Evolutionary conservation across 208 protist genomes (phyloP), one percentile per base, ranked within the genome.

Genomic region (Sergeia podlipaevii): DNA sequence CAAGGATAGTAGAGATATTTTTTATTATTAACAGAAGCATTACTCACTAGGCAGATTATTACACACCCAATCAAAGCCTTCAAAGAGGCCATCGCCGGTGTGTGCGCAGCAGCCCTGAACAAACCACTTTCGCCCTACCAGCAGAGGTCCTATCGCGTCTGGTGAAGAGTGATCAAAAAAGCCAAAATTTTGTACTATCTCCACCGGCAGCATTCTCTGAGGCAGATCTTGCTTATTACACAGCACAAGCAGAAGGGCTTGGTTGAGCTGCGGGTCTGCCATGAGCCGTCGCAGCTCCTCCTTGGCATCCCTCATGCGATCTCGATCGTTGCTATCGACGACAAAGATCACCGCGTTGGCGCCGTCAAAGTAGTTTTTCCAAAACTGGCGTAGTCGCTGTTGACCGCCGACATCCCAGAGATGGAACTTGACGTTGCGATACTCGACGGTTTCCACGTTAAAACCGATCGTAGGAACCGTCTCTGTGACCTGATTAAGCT

Each of bases 401-500:
- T 98, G 97, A 15, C 97, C 97, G 24, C 89, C 89, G 2, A 99
- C 96, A 61, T 99, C 98, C 97, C 98, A 99, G 13, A 99, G 74
- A 45, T 96, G 97, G 51, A 99, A 99, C 28, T 77, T 97, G 33
- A 99, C 92, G 47, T 98, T 98, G 60, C 97, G 97, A 78, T 98
- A 99, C 58, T 98, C 79, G 26, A 99, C 93, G 13, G 80, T 95
- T 45, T 99, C 97, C 3, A 99, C 95, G 67, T 99, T 98, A 70
- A 99, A 97, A 21, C 97, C 93, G 45, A 99, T 98, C 10, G 98
- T 99, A 5, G 97, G 97, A 20, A 99, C 97, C 15, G 98, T 99
- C 23, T 93, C 97, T 15, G 97, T 93, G 2, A 96, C 68, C 60
- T 98, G 80, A 34, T 95, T 96, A 21, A 99, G 84, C 70, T 99